Base-by-base conservation (phyloP, 768 basidiomycete species). In the Stropharia rugosoannulata region DNA sequence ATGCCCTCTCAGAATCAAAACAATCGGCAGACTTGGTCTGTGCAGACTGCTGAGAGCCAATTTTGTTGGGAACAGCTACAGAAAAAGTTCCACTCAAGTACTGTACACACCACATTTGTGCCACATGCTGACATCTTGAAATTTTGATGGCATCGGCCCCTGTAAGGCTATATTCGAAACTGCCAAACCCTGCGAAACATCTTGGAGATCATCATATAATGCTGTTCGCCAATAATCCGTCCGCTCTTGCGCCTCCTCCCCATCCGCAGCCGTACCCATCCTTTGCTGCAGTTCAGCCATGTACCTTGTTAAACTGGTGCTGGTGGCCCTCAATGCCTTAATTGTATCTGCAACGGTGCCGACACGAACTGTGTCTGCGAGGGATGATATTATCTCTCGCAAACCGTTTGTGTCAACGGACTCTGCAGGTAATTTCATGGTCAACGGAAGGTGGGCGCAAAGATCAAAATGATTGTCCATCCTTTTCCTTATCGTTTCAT, bases 401-500 rank as follows among this genome's bases (percentile, higher is more conserved):
- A 7, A 6, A 32, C 9, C 2, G 29, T 32, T 32, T 4, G 29
- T 32, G 29, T 32, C 29, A 32, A 32, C 29, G 29, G 29, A 32
- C 29, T 32, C 29, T 10, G 29, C 29, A 32, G 29, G 29, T 32
- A 32, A 32, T 32, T 32, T 32, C 29, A 32, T 32, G 29, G 29
- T 32, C 29, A 32, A 32, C 9, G 29, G 29, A 32, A 32, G 29
- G 29, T 32, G 29, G 9, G 7, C 5, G 29, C 29, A 6, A 32
- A 32, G 9, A 32, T 32, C 2, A 32, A 32, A 32, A 32, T 7
- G 5, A 32, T 32, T 10, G 59, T 39, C 60, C 53, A 55, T 56
- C 61, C 38, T 29, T 66, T 68, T 70, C 27, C 66, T 70, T 1
- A 87, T 84, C 60, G 75, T 87, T 10, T 27, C 29, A 43, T 52